Conservation (phyloP, 129 eudicot genomes). For the Saposhnikovia divaricata region DNA sequence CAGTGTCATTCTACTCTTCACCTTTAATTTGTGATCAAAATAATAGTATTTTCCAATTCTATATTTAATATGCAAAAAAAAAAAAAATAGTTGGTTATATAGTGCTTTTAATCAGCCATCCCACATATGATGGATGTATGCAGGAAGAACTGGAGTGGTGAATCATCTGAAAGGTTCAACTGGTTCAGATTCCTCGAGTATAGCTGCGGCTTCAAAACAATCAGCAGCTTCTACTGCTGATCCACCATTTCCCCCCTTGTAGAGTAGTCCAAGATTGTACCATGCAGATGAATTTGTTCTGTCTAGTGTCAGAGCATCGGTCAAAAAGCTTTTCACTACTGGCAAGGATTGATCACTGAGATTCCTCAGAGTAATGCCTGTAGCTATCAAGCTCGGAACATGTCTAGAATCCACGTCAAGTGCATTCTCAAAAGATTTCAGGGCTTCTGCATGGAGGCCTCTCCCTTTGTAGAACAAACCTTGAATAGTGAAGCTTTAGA, state of each 20-base stretch:
- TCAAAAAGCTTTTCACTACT: constrained; percentile 67
- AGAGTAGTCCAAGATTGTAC: constrained; percentile 78
- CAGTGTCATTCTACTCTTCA: too few species aligned
- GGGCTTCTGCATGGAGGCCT: constrained; percentile 70
- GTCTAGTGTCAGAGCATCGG: constrained; percentile 68
- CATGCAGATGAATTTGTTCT: constrained; percentile 66
- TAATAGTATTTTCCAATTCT: neutral
- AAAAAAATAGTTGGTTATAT: neutral
- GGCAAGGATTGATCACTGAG: constrained; percentile 45
- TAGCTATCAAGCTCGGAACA: constrained; percentile 87
- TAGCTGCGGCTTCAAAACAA: constrained; percentile 82
- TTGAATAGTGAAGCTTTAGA: constrained; percentile 18
- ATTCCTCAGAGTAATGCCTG: constrained; percentile 45
- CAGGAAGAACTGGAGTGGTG: neutral
- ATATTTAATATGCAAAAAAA: neutral
- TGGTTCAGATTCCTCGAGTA: constrained; percentile 75
- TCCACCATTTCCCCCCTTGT: constrained; percentile 42
- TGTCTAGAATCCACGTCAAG: constrained; percentile 75
- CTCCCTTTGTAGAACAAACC: constrained; percentile 71
- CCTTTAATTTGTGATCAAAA: too few species aligned
- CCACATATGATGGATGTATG: neutral
- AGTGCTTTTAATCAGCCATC: neutral
- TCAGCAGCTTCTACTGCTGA: constrained; percentile 73
- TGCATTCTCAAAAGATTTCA: constrained; percentile 56
- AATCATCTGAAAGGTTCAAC: constrained; percentile 78